phyloP scores from a whole-genome alignment of 1,284 basidiomycete species.

The Macrocystidia cucumis region DNA sequence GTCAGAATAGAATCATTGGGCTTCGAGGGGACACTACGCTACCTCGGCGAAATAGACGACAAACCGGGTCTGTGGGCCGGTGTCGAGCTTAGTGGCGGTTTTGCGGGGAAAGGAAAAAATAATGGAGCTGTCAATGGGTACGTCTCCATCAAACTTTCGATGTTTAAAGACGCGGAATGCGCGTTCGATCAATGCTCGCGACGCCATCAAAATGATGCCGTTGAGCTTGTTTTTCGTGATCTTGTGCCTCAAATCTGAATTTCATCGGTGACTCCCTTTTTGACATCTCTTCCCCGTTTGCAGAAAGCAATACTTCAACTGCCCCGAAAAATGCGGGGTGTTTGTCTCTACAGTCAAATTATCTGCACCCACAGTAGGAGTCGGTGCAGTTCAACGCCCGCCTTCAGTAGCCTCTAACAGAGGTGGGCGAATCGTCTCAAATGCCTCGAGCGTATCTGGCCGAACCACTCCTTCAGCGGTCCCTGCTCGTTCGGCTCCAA shows the following conservation, averaged over 20 bases:
- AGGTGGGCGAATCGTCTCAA: constrained; percentile 49
- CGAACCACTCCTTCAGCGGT: constrained; percentile 39
- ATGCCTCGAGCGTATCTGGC: constrained; percentile 35
- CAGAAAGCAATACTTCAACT: constrained; percentile 83
- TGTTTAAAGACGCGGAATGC: too few relatives aligned
- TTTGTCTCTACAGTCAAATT: constrained; percentile 84
- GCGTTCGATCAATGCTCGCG: too few relatives aligned
- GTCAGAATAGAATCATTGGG: constrained; percentile 82
- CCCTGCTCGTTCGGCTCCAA: constrained; percentile 17
- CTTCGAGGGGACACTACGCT: constrained; percentile 77
- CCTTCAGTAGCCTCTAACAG: constrained; percentile 75
- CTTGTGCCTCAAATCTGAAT: too few relatives aligned
- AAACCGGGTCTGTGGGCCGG: constrained; percentile 89
- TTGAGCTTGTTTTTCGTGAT: too few relatives aligned
- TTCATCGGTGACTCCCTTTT: too few relatives aligned
- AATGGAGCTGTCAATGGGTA: constrained; percentile 87
- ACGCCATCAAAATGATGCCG: too few relatives aligned
- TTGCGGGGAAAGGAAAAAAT: constrained; percentile 93
- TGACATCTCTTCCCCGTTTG: constrained; percentile 2
- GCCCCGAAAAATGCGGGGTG: constrained; percentile 83
- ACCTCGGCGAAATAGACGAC: constrained; percentile 76
- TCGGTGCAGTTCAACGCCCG: constrained; percentile 49
- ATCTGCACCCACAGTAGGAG: constrained; percentile 63
- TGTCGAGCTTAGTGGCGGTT: constrained; percentile 82
- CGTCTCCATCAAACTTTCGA: constrained; percentile 28